Conservation (phyloP, 352 stramenopile genomes). For the Globisporangium camurandrum region DNA sequence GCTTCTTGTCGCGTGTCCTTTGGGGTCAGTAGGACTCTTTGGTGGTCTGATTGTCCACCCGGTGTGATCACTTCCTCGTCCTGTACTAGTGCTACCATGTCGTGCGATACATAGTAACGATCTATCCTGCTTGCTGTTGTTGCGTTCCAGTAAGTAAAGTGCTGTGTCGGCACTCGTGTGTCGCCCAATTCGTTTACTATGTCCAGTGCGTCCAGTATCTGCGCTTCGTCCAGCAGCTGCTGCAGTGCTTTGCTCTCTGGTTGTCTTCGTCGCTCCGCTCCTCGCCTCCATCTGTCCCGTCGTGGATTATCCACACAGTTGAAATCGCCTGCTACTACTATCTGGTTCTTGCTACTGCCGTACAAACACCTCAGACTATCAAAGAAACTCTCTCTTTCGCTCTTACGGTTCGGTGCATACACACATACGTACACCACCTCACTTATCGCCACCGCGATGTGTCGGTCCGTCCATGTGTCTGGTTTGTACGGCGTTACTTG, state of each 20-base stretch:
- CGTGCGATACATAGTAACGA: background rate
- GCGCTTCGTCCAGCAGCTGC: background rate
- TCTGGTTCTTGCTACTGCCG: background rate
- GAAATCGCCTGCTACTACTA: background rate
- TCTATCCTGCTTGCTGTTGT: background rate
- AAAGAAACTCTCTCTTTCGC: background rate
- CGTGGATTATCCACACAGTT: background rate
- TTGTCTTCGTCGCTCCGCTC: background rate
- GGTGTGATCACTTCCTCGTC: background rate
- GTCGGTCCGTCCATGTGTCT: background rate
- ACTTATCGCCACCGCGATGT: background rate
- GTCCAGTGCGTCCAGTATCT: background rate
- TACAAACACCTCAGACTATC: background rate
- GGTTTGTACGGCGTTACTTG: background rate
- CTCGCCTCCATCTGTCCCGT: background rate
- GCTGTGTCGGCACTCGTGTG: background rate
- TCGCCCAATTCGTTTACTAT: background rate
- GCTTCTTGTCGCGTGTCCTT: background rate
- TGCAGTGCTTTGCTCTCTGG: background rate
- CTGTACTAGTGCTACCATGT: background rate
- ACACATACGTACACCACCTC: background rate
- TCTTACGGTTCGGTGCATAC: background rate
- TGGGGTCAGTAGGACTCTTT: background rate
- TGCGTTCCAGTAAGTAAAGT: background rate
- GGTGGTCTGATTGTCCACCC: background rate